A percentile compares a stretch with the other conserved stretches of the same genome.
Evolutionary conservation across 2,329 filamentous ascomycete genomes (phyloP).

Genomic region (Colletotrichum magnum): DNA sequence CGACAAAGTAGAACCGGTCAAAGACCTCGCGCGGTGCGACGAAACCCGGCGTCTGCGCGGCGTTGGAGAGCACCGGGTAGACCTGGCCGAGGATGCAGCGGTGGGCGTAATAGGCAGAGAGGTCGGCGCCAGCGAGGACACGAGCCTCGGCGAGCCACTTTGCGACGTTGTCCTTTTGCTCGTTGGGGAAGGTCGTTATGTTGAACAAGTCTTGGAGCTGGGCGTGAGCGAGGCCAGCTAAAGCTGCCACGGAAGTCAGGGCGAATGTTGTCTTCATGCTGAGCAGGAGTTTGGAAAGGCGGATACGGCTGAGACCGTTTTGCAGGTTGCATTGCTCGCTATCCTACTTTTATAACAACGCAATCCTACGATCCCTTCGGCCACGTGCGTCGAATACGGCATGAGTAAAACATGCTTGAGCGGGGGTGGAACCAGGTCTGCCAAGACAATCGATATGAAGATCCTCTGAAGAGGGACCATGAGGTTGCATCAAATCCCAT

Average conservation of each 20-base stretch:
- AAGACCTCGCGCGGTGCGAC: conserved; percentile 42
- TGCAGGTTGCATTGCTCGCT: background rate
- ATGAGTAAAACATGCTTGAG: background rate
- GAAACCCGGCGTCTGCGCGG: conserved; percentile 36
- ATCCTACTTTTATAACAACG: background rate
- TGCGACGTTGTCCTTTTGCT: conserved; percentile 32
- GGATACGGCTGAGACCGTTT: background rate
- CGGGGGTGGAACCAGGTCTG: background rate
- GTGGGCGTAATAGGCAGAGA: conserved; percentile 25
- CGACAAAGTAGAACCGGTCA: conserved; percentile 45
- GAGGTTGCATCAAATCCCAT: conserved; percentile 9
- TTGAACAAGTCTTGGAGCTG: conserved; percentile 21
- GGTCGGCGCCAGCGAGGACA: conserved; percentile 10
- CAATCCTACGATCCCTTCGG: background rate
- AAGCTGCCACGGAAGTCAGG: background rate
- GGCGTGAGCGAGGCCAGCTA: background rate
- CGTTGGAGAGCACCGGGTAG: conserved; percentile 22
- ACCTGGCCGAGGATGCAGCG: conserved; percentile 33
- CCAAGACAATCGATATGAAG: background rate
- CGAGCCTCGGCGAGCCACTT: conserved; percentile 19
- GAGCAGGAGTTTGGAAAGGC: background rate
- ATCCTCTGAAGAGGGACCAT: background rate
- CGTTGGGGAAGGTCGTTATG: conserved; percentile 27
- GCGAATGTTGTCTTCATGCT: background rate
- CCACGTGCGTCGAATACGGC: background rate